Conservation (phyloP, 73 alveolate genomes). For the Paraurostyla sp. region DNA sequence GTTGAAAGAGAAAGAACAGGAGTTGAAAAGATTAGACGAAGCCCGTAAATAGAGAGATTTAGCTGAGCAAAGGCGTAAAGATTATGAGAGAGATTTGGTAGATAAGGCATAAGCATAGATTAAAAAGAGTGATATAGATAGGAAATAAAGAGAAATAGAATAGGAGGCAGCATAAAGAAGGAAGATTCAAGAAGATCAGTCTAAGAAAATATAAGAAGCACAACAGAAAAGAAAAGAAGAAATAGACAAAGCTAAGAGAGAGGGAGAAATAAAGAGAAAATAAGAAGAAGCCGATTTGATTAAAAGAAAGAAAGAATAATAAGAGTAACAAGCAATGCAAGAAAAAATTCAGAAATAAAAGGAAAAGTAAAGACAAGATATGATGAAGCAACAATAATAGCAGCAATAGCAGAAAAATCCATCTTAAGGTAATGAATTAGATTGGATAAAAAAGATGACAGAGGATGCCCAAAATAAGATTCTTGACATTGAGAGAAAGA, state of each 20-base stretch:
- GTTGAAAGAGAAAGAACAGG: slow-evolving; percentile 26
- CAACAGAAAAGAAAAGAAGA: slow-evolving; percentile 52
- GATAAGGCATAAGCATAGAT: background rate
- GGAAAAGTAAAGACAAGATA: background rate
- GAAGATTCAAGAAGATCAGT: slow-evolving; percentile 52
- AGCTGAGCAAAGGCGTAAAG: background rate
- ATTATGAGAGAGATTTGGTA: background rate
- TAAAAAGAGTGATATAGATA: background rate
- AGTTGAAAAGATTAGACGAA: background rate
- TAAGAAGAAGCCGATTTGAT: slow-evolving; percentile 1
- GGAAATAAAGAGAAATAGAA: background rate
- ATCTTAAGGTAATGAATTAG: slow-evolving; percentile 11
- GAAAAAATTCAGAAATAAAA: background rate
- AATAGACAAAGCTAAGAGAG: slow-evolving; percentile 47
- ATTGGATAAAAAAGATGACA: slow-evolving; percentile 7
- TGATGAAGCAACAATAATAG: background rate
- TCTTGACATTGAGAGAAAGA: slow-evolving; percentile 23
- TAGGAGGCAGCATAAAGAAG: slow-evolving; percentile 32
- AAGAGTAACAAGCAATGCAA: background rate
- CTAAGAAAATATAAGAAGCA: slow-evolving; percentile 37
- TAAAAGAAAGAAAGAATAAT: background rate
- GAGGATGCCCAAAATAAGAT: slow-evolving; percentile 35
- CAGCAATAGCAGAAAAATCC: background rate
- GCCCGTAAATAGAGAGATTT: background rate
- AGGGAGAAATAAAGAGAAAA: slow-evolving; percentile 2